Evolutionary conservation across 1,284 basidiomycete genomes (phyloP).

Genomic region (Vanrija humicola): DNA sequence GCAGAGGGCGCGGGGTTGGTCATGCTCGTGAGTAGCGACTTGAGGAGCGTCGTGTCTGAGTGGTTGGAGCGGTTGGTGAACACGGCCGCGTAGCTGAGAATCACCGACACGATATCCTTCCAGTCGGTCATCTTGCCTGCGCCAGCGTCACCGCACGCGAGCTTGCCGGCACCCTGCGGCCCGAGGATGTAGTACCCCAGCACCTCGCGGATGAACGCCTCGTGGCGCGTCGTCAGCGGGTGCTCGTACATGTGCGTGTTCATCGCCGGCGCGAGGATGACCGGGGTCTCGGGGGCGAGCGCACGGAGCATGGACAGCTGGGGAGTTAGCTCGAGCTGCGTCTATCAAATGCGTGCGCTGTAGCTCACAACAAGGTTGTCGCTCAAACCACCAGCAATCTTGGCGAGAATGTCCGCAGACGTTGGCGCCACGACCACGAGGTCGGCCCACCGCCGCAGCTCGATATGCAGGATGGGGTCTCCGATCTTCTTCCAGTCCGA

Average conservation of each 20-base stretch:
- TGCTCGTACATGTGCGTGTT: constrained; percentile 97
- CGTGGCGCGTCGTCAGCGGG: constrained; percentile 80
- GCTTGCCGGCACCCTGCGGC: constrained; percentile 54
- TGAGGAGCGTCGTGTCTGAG: neutral
- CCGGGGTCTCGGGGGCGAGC: constrained; percentile 71
- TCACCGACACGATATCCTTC: constrained; percentile 52
- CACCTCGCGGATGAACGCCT: constrained; percentile 65
- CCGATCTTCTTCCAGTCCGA: constrained; percentile 66
- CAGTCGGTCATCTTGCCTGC: constrained; percentile 92
- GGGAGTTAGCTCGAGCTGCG: neutral
- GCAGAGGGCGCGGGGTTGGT: neutral
- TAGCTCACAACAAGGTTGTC: constrained; percentile 78
- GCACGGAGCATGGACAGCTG: constrained; percentile 90
- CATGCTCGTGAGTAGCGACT: neutral
- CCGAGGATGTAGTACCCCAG: constrained; percentile 78
- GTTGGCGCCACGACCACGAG: constrained; percentile 90
- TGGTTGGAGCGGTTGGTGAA: constrained; percentile 4
- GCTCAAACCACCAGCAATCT: constrained; percentile 81
- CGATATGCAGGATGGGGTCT: constrained; percentile 93
- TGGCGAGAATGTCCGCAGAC: constrained; percentile 90
- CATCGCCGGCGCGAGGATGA: constrained; percentile 94
- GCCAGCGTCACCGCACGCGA: constrained; percentile 91
- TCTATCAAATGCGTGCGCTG: neutral
- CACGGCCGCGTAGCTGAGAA: constrained; percentile 26
- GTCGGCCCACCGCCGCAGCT: constrained; percentile 93